Evolutionary conservation across 352 stramenopile species (phyloP).

Genomic region (Albugo candida): DNA sequence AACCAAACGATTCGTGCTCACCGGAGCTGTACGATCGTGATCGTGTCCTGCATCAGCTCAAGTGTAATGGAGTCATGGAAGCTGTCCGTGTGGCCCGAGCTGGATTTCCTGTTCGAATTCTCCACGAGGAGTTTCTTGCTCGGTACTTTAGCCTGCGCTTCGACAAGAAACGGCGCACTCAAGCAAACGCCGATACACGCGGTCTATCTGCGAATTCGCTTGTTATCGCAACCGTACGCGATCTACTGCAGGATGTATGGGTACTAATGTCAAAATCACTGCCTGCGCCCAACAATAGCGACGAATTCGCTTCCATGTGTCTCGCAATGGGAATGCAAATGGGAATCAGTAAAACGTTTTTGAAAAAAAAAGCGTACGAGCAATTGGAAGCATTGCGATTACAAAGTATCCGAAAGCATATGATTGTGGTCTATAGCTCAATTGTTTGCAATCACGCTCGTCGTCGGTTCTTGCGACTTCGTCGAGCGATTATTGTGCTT

Average conservation of each 20-base stretch:
- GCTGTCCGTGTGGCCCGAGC: conserved; percentile 67
- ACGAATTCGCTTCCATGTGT: conserved; percentile 36
- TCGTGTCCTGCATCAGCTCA: conserved; percentile 68
- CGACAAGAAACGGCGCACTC: conserved; percentile 13
- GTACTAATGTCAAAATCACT: conserved; percentile 79
- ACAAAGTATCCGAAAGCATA: conserved; percentile 37
- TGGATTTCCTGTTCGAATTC: conserved; percentile 65
- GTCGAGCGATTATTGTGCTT: conserved; percentile 25
- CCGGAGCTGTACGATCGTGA: conserved; percentile 35
- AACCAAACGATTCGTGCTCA: conserved; percentile 69
- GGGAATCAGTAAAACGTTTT: conserved; percentile 90
- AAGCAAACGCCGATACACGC: conserved; percentile 27
- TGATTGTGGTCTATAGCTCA: conserved; percentile 52
- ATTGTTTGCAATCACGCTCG: conserved; percentile 40
- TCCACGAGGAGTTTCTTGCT: conserved; percentile 46
- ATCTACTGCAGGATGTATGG: conserved; percentile 73
- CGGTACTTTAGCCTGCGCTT: conserved; percentile 54
- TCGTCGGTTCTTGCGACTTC: conserved; percentile 31
- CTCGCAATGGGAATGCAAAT: conserved; percentile 74
- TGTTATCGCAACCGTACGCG: conserved; percentile 29
- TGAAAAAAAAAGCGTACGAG: conserved; percentile 81
- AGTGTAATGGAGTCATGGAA: conserved; percentile 72
- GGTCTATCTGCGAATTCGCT: conserved; percentile 9
- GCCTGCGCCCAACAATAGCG: conserved; percentile 39
- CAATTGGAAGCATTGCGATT: conserved; percentile 80